Base-by-base conservation (phyloP, 2,329 filamentous ascomycete species). In the Fusarium neocosmosporiellum region DNA sequence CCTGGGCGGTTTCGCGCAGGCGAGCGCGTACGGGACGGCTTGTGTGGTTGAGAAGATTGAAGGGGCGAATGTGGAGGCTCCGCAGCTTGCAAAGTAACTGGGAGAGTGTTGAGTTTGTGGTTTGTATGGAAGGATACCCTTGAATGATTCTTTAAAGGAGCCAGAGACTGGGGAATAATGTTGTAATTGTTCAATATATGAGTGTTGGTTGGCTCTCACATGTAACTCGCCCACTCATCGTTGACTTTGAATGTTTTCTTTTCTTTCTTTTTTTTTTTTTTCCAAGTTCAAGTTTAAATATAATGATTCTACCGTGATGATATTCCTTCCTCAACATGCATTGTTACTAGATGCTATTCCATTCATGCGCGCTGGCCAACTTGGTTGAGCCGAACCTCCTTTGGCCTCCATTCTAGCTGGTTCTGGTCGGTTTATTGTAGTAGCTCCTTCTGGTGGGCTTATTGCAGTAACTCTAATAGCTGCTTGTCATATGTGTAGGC, bases 21-120 rank as follows among this genome's bases (percentile, higher is more conserved):
- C 88, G 43, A 89, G 87, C 67, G 88, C 88, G 1, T 91, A 90
- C 75, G 89, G 89, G 3, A 91, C 89, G 5, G 89, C 89, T 3
- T 87, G 85, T 59, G 73, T 89, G 14, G 83, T 90, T 29, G 88
- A 90, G 80, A 89, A 87, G 82, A 79, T 90, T 63, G 85, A 88
- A 14, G 81, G 79, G 5, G 66, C 27, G 20, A 65, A 68, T 33
- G 67, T 73, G 5, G 71, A 75, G 43, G 77, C 77, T 31, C 69
- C 79, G 2, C 80, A 81, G 71, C 72, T 81, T 39, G 5, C 34
- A 16, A 39, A 34, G 31, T 66, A 43, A 31, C 9, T 37, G 29
- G 36, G 43, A 13, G 7, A 36, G 9, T 59, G 27, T 13, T 54
- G 14, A 5, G 22, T 16, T 37, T 36, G 18, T 13, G 14, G 4